These are phyloP conservation scores for Domatiomyces catenatus DNA, from an alignment of 2,329 filamentous ascomycete species.

Conservation along the genomic window DNA sequence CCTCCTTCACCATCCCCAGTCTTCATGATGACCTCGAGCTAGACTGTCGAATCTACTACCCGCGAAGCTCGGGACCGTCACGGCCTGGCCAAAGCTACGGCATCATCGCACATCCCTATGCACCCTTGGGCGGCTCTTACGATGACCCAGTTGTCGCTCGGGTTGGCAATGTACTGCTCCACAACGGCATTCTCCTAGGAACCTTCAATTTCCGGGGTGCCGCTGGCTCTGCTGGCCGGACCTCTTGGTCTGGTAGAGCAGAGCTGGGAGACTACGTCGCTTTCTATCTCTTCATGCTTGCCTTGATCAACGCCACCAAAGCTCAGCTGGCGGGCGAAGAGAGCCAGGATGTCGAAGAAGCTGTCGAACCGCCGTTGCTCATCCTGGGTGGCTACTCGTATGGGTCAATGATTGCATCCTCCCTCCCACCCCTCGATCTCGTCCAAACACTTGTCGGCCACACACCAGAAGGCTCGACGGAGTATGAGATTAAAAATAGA, in stretches of 20 bases:
- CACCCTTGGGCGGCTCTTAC: conserved; percentile 67
- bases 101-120: conserved; percentile 80
- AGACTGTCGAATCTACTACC: conserved; percentile 72
- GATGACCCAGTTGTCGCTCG: conserved; percentile 68
- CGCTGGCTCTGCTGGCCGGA: conserved; percentile 55
- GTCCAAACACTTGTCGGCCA: conserved; percentile 46
- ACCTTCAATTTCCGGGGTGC: conserved; percentile 93
- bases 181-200: conserved; percentile 56
- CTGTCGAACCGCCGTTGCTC: conserved; percentile 18
- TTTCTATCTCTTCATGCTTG: conserved; percentile 60
- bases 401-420: conserved; percentile 64
- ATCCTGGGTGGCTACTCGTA: conserved; percentile 79
- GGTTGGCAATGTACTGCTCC: conserved; percentile 49
- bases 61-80: conserved; percentile 23
- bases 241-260: conserved; percentile 72
- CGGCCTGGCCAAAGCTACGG: conserved; percentile 23
- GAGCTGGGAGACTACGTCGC: conserved; percentile 73
- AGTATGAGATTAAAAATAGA: conserved; percentile 53
- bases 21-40: conserved; percentile 62
- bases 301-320: conserved; percentile 10
- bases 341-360: background rate
- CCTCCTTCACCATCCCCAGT: conserved; percentile 65
- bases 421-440: conserved; percentile 44
- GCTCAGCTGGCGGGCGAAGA: conserved; percentile 3
- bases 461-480: conserved; percentile 39